A percentile compares a stretch with the other conserved stretches of the same genome.
phyloP scores from a whole-genome alignment of 1,284 basidiomycete genomes.

The Boletus hoseneyae region DNA sequence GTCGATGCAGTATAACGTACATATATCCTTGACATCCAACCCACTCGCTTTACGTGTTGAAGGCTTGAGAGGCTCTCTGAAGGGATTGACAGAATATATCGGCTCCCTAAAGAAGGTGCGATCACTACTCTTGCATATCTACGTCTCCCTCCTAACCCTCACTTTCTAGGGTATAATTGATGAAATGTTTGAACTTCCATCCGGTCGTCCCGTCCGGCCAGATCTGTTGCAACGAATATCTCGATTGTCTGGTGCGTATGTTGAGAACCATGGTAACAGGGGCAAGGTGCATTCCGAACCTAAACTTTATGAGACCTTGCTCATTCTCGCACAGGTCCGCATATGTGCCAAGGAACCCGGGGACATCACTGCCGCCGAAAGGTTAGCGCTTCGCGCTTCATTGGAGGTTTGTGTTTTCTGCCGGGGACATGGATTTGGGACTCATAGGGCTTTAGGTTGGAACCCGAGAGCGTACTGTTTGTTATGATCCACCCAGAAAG shows the following conservation, averaged over 20 bases:
- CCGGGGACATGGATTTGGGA: not conserved
- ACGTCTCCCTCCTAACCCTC: not conserved
- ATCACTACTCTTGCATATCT: constrained; percentile 1
- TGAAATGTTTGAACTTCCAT: constrained; percentile 49
- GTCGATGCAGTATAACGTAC: constrained; percentile 57
- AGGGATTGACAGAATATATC: constrained; percentile 44
- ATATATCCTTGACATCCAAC: constrained; percentile 52
- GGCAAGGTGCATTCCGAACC: constrained; percentile 36
- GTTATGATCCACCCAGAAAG: constrained; percentile 38
- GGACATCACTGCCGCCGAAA: constrained; percentile 46
- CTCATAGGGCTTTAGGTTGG: constrained; percentile 16
- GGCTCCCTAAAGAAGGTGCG: constrained; percentile 47
- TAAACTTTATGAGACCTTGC: not conserved
- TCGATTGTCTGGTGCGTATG: constrained; percentile 58
- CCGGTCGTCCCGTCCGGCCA: constrained; percentile 37
- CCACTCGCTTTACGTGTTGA: constrained; percentile 59
- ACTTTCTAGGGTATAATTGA: constrained; percentile 46
- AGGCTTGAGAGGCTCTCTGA: constrained; percentile 50
- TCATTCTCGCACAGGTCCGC: constrained; percentile 42
- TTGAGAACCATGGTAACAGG: constrained; percentile 46
- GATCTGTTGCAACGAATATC: constrained; percentile 60
- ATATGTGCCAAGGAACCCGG: constrained; percentile 46
- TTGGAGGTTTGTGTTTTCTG: constrained; percentile 41
- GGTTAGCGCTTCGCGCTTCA: constrained; percentile 48
- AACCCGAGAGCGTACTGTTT: constrained; percentile 24